Percentiles rank a stretch among this genome's conserved stretches.
Conservation (phyloP, 2,329 filamentous ascomycete genomes). For the Talaromyces sp. region DNA sequence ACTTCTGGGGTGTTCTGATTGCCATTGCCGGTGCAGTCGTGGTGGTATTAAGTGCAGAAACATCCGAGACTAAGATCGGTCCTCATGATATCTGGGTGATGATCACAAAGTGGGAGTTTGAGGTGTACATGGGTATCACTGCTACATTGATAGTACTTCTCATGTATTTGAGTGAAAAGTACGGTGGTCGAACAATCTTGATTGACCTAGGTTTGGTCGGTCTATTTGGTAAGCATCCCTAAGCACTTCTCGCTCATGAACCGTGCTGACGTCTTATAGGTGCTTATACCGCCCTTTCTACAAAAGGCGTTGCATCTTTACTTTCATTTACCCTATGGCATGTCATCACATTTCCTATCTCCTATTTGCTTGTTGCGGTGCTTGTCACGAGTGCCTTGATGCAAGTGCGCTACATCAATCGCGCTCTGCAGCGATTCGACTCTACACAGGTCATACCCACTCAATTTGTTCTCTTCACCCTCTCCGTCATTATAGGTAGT, state of each 20-base stretch:
- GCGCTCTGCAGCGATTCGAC: slow-evolving; percentile 83
- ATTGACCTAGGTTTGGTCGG: slow-evolving; percentile 92
- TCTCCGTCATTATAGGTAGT: slow-evolving; percentile 92
- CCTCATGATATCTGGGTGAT: slow-evolving; percentile 86
- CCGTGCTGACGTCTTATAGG: slow-evolving; percentile 49
- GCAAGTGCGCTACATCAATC: slow-evolving; percentile 97
- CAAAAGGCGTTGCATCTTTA: slow-evolving; percentile 93
- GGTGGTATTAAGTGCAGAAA: slow-evolving; percentile 86
- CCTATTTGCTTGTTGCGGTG: slow-evolving; percentile 77
- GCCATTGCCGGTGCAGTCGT: slow-evolving; percentile 85
- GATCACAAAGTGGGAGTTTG: slow-evolving; percentile 84
- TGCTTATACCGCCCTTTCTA: slow-evolving; percentile 93
- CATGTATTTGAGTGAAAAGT: slow-evolving; percentile 77
- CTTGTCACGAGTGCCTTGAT: slow-evolving; percentile 82
- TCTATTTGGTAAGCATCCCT: slow-evolving; percentile 69
- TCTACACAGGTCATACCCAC: slow-evolving; percentile 97
- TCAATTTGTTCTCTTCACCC: slow-evolving; percentile 93
- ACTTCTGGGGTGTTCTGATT: slow-evolving; percentile 83
- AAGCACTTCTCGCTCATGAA: not conserved
- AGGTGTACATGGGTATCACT: slow-evolving; percentile 82
- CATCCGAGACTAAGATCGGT: slow-evolving; percentile 83
- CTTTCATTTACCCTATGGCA: slow-evolving; percentile 86
- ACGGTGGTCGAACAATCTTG: slow-evolving; percentile 80
- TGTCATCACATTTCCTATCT: slow-evolving; percentile 86
- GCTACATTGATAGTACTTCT: slow-evolving; percentile 68